Evolutionary conservation across 805 yeast species (phyloP).

Genomic region (Diddensiella caesifluorescens): DNA sequence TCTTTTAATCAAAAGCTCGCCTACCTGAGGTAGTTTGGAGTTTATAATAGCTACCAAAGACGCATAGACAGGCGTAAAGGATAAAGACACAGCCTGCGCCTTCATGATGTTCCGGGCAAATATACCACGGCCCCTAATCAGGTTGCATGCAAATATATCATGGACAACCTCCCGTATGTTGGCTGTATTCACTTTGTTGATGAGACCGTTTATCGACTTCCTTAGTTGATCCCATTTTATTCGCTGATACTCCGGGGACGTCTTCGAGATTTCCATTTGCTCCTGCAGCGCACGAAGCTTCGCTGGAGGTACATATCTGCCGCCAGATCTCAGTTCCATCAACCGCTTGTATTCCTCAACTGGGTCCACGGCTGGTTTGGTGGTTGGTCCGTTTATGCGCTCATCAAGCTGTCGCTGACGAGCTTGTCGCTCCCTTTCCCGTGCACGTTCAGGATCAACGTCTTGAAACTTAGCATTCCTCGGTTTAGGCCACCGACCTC

Average conservation of each 20-base stretch:
- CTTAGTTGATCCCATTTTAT: conserved; percentile 53
- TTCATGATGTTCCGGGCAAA: conserved; percentile 54
- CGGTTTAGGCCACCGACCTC: too few relatives aligned
- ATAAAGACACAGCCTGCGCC: conserved; percentile 41
- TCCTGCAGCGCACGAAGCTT: conserved; percentile 41
- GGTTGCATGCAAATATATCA: conserved; percentile 51
- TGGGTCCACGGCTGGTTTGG: conserved; percentile 18
- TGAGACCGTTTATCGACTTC: conserved; percentile 42
- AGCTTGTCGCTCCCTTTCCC: conserved; percentile 22
- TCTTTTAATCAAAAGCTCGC: conserved; percentile 50
- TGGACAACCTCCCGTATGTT: conserved; percentile 47
- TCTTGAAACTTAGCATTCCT: conserved; percentile 13
- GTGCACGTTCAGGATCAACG: conserved; percentile 24
- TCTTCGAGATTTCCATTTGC: conserved; percentile 29
- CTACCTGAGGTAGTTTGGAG: conserved; percentile 64
- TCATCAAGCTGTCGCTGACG: conserved; percentile 15
- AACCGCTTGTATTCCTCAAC: conserved; percentile 37
- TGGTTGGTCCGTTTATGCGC: conserved; percentile 9
- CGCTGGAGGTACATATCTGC: conserved; percentile 52
- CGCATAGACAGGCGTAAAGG: conserved; percentile 48
- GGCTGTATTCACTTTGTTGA: conserved; percentile 41
- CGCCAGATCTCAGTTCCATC: conserved; percentile 38
- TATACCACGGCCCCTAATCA: conserved; percentile 57
- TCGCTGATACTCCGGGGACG: conserved; percentile 43
- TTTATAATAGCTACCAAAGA: conserved; percentile 56